Base-by-base conservation (phyloP, 2,329 filamentous ascomycete species). In the Alternaria triticina region DNA sequence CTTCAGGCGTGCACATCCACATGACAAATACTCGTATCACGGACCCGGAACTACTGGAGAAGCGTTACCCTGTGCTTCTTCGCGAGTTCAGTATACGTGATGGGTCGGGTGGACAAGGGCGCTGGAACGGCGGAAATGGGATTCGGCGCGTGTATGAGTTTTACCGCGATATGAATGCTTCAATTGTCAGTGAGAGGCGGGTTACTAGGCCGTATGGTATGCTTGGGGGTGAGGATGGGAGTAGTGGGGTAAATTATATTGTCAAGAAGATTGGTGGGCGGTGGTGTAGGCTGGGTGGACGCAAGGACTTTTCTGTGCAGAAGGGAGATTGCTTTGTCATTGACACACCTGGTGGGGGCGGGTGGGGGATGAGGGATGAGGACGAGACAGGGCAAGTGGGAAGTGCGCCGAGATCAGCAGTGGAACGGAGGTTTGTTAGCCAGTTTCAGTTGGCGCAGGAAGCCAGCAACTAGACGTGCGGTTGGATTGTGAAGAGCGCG, bases 11-110 rank as follows among this genome's bases (percentile, higher is more conserved):
- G 10, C 78, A 81, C 50, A 70, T 72, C 7, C 74, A 80, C 55
- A 77, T 77, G 74, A 81, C 79, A 2, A 80, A 81, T 47, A 80
- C 79, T 3, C 70, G 74, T 25, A 80, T 79, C 56, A 79, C 79
- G 2, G 78, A 81, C 28, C 67, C 69, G 2, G 78, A 81, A 62
- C 64, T 79, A 6, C 62, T 77, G 9, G 79, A 81, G 67, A 71
- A 74, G 57, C 67, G 78, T 44, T 79, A 78, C 54, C 77, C 78
- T 8, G 71, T 79, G 17, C 61, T 80, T 22, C 59, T 80, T 12
- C 70, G 74, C 12, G 69, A 74, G 54, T 79, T 78, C 47, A 66
- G 63, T n/a, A 71, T 80, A 20, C 68, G 75, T 5, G 61, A 71
- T 27, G 75, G 71, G 36, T 73, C 68, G 8, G 76, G 77, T 12